phyloP scores from a whole-genome alignment of 116 monocot species.

The Dioscorea cayenensis region DNA sequence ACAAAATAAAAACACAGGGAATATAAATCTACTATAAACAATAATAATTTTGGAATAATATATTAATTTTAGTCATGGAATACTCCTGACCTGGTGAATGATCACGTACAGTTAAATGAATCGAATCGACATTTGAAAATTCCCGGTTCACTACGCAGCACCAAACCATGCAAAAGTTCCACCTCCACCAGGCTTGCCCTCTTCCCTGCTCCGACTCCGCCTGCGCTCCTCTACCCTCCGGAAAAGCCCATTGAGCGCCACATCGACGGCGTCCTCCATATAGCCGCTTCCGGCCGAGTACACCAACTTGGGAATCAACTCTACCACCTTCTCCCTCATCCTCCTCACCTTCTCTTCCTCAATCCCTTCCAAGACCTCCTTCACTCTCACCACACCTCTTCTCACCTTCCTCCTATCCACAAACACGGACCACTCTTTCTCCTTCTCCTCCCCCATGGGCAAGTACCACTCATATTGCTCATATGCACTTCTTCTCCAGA shows the following conservation, averaged over 20 bases:
- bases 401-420: slow-evolving; percentile 52
- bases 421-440: slow-evolving; percentile 74
- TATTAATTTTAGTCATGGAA: too few species aligned
- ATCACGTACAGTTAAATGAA: too few species aligned
- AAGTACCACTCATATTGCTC: slow-evolving; percentile 77
- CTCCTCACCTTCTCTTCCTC: slow-evolving; percentile 32
- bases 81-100: too few species aligned
- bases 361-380: slow-evolving; percentile 39
- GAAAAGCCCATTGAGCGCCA: slow-evolving; percentile 46
- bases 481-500: slow-evolving; percentile 71
- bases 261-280: slow-evolving; percentile 45
- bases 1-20: too few species aligned
- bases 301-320: slow-evolving; percentile 41
- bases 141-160: neutral
- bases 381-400: slow-evolving; percentile 47
- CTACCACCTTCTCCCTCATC: slow-evolving; percentile 58
- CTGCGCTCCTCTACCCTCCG: slow-evolving; percentile 16
- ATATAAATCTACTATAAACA: too few species aligned
- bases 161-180: neutral
- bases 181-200: neutral
- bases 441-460: slow-evolving; percentile 24
- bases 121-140: neutral
- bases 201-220: neutral
- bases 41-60: too few species aligned
- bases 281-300: slow-evolving; percentile 22